These are phyloP conservation scores for Stentor coeruleus DNA, from an alignment of 73 alveolate species.

Conservation along the genomic window DNA sequence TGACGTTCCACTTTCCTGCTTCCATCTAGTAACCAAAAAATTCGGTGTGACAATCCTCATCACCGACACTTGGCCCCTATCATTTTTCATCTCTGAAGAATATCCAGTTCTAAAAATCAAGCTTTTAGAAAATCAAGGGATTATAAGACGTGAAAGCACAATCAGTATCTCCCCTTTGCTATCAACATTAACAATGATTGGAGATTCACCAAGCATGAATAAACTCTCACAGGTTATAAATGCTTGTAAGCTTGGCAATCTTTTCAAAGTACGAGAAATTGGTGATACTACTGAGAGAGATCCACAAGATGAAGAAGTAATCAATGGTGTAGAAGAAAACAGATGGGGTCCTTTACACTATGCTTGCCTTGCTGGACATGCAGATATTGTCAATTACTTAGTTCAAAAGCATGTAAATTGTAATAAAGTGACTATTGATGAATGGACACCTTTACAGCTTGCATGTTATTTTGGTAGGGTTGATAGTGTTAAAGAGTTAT, in stretches of 20 bases:
- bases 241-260: not conserved
- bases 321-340: not conserved
- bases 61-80: constrained; percentile 16
- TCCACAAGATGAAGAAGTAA: not conserved
- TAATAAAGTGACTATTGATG: constrained; percentile 24
- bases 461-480: not conserved
- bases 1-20: not conserved
- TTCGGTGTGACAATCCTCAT: not conserved
- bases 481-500: not conserved
- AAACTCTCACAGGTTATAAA: not conserved
- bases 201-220: not conserved
- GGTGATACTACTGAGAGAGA: not conserved
- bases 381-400: not conserved
- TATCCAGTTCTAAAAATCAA: not conserved
- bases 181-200: not conserved
- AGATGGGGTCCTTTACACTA: constrained; percentile 23
- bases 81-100: not conserved
- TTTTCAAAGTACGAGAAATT: not conserved
- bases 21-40: not conserved
- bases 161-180: not conserved
- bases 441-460: constrained; percentile 24
- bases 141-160: not conserved
- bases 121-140: not conserved
- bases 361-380: constrained; percentile 5
- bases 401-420: not conserved